Evolutionary conservation across 352 stramenopile species (phyloP), one percentile per base, ranked within the genome.

Genomic region (Phytophthora agathidicida): DNA sequence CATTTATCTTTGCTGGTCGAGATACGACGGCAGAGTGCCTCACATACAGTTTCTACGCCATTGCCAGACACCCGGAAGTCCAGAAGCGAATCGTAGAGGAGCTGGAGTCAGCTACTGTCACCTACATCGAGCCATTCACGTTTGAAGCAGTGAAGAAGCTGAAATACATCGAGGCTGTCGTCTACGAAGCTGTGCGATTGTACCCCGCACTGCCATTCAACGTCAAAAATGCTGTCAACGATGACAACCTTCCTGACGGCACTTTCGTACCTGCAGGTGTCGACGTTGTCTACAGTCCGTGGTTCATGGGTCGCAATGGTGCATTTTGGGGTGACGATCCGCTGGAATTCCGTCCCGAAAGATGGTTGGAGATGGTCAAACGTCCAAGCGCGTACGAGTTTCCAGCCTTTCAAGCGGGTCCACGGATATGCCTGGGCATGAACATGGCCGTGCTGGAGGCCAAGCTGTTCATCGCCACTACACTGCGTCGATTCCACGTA

Each of bases 1-100:
- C 84, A 7, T 89, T 96, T 26, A 71, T 96, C 17, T 90, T 96
- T 46, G 88, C 77, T n/a, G 88, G 86, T 13, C 88, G 86, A 48
- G 89, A 95, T 52, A 96, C 86, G 7, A 94, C 83, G 0, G 67
- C 80, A 3, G 74, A 88, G 37, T 83, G 75, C 42, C 65, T 96
- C 31, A 88, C 84, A 2, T 96, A 93, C 68, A 68, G 68, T 23
- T 83, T 95, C 36, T 95, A 96, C 50, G 59, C 60, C 9, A 65
- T 96, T 4, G 72, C 83, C 2, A 82, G 51, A 17, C 52, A 93
- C 42, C 80, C 82, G 10, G 41, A 62, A 17, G 69, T 84, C 10
- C 78, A 91, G 54, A 52, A 80, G 26, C 74, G 80, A 65, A 83
- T 87, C 24, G 32, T 82, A n/a, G 55, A 72, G n/a, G 81, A 91